A percentile compares a stretch with the other conserved stretches of the same genome.
Conservation (phyloP, 495 filamentous ascomycete species). For the Hypoxylon cercidicola region DNA sequence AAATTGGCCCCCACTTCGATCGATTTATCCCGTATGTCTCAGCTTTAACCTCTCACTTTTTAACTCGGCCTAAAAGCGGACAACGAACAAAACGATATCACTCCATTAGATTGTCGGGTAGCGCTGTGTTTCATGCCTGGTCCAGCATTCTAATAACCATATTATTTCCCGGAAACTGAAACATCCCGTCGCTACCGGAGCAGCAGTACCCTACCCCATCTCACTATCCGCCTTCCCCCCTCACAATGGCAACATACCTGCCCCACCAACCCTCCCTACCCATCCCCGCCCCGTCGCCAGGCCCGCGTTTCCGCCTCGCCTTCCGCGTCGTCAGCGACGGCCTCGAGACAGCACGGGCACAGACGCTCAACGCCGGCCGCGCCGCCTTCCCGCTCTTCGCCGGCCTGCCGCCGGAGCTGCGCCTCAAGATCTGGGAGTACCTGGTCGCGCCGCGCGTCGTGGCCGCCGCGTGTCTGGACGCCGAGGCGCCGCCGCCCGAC, state of each 20-base stretch:
- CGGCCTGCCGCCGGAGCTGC: conserved; percentile 56
- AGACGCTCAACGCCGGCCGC: conserved; percentile 23
- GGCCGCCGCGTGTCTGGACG: conserved; percentile 46
- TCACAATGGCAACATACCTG: too few species aligned
- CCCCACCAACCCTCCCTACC: too few species aligned
- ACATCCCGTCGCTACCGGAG: neutral
- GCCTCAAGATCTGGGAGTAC: conserved; percentile 57
- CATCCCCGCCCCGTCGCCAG: neutral
- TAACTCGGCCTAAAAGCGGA: neutral
- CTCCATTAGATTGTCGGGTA: neutral
- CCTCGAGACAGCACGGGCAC: conserved; percentile 33
- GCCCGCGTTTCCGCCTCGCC: conserved; percentile 48
- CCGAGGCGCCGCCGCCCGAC: conserved; percentile 13
- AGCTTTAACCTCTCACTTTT: neutral
- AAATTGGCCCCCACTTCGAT: neutral
- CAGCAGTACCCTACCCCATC: neutral
- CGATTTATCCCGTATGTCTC: neutral
- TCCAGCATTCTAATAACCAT: neutral
- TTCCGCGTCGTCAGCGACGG: conserved; percentile 53
- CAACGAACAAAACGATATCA: neutral
- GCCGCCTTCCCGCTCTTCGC: conserved; percentile 55
- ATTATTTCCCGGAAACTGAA: neutral
- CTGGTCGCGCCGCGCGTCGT: conserved; percentile 54
- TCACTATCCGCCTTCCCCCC: too few species aligned
- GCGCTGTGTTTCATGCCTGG: neutral